Evolutionary conservation across 306 rosid genomes (phyloP), one percentile per base, ranked within the genome.

Genomic region (Dalbergia cultrata): DNA sequence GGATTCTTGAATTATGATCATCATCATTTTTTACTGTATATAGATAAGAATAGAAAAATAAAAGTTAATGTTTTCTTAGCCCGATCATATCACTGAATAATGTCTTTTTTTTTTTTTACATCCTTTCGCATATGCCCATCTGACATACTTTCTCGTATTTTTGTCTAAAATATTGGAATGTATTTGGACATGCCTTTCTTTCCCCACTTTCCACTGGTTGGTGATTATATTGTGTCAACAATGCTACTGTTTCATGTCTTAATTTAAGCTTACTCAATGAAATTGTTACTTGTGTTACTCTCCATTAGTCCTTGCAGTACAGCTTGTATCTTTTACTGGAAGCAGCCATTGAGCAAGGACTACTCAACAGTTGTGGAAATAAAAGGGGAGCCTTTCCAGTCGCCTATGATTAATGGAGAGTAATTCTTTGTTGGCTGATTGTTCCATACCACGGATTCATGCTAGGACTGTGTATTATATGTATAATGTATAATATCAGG

Each of bases 311-410:
- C 14, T 19, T 59, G 37, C 74, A n/a, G 34, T 75, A 39, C 8
- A 34, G 61, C 67, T 68, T 45, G 43, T 26, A 52, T 63, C 14
- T 63, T 26, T 70, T 35, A 14, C 41, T 0, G 99, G 99, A 93
- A 93, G 80, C 99, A 93, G 84, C 93, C 93, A 59, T 58, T 90
- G 88, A 87, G 72, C 82, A 80, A 86, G 52, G 90, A 92, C 17
- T 90, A 70, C 79, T 92, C 98, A 0, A 93, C 98, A 3, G 86
- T 87, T 13, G 91, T 96, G n/a, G 99, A 96, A 56, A 96, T 96
- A 75, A 93, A 88, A 85, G 90, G 90, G 86, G 97, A 90, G 85
- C 97, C 97, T 61, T 88, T 78, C 81, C 97, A 92, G 47, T 93
- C 98, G 34, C 67, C 72, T 33, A 85, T 96, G 92, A 89, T 96